These are phyloP conservation scores for Colletotrichum trifolii DNA, from an alignment of 2,329 filamentous ascomycete genomes.

Conservation along the genomic window DNA sequence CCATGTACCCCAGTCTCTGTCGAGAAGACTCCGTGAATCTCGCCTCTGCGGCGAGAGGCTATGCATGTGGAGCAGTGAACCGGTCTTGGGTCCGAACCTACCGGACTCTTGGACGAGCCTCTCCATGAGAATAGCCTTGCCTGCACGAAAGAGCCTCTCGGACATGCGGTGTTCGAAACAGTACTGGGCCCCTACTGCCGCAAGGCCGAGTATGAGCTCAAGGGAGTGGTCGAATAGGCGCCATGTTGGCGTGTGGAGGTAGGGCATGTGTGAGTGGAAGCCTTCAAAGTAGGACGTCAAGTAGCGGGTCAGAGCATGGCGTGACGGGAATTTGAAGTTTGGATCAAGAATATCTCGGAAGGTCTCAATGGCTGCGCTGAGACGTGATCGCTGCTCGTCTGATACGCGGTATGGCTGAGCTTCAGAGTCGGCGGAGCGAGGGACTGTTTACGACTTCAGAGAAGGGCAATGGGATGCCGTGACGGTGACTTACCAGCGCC, in stretches of 20 bases:
- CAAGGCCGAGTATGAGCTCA: constrained; percentile 47
- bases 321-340: constrained; percentile 47
- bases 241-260: constrained; percentile 51
- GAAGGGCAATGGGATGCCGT: not conserved
- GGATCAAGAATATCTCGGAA: constrained; percentile 45
- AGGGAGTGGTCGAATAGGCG: constrained; percentile 44
- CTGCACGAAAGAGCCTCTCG: constrained; percentile 47
- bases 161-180: constrained; percentile 50
- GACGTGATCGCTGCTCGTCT: constrained; percentile 47
- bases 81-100: constrained; percentile 41
- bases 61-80: constrained; percentile 40
- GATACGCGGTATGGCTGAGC: constrained; percentile 42
- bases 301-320: constrained; percentile 50
- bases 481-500: constrained; percentile 38
- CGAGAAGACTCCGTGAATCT: not conserved
- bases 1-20: constrained; percentile 39
- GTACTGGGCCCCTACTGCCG: constrained; percentile 51
- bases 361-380: constrained; percentile 41
- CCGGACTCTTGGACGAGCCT: constrained; percentile 40
- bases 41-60: constrained; percentile 29
- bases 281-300: constrained; percentile 50
- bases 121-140: constrained; percentile 47
- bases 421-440: constrained; percentile 37
- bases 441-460: constrained; percentile 21
- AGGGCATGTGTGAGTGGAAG: constrained; percentile 52